These are phyloP conservation scores for Ceratobasidium sp. DNA, from an alignment of 1,284 basidiomycete species.

Conservation along the genomic window DNA sequence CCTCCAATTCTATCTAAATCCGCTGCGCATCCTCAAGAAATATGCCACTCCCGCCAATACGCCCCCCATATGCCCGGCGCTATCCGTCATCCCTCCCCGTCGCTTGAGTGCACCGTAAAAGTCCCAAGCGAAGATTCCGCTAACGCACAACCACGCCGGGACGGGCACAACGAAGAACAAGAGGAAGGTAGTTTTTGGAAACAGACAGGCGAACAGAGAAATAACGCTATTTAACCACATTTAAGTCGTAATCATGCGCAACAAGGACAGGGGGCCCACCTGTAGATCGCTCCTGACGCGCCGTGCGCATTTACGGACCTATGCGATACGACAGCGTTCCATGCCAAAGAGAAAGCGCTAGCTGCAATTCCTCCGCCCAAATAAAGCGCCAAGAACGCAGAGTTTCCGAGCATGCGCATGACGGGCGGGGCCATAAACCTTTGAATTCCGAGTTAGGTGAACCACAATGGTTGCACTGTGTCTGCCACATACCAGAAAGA, in stretches of 20 bases:
- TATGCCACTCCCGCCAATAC: constrained; percentile 48
- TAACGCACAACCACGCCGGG: constrained; percentile 50
- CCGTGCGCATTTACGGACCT: constrained; percentile 42
- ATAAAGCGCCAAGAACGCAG: constrained; percentile 49
- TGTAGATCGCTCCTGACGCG: constrained; percentile 47
- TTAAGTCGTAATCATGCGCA: background rate
- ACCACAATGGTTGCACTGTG: background rate
- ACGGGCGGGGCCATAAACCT: constrained; percentile 45
- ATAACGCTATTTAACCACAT: constrained; percentile 36
- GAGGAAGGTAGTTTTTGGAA: constrained; percentile 48
- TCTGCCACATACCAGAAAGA: constrained; percentile 46
- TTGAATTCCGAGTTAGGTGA: background rate
- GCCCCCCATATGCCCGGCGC: constrained; percentile 49
- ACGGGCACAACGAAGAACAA: constrained; percentile 49
- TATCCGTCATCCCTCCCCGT: constrained; percentile 45
- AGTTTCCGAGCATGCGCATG: constrained; percentile 48
- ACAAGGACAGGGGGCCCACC: background rate
- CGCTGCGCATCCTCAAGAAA: constrained; percentile 46
- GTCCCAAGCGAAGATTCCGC: constrained; percentile 48
- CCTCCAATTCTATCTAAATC: constrained; percentile 18
- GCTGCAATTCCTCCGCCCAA: constrained; percentile 48
- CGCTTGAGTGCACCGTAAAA: constrained; percentile 44
- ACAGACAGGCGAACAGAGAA: constrained; percentile 49
- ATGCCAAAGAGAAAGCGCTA: constrained; percentile 47
- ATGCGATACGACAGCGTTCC: constrained; percentile 37